Conservation (phyloP, 805 yeast species). For the Hanseniaspora thailandica region DNA sequence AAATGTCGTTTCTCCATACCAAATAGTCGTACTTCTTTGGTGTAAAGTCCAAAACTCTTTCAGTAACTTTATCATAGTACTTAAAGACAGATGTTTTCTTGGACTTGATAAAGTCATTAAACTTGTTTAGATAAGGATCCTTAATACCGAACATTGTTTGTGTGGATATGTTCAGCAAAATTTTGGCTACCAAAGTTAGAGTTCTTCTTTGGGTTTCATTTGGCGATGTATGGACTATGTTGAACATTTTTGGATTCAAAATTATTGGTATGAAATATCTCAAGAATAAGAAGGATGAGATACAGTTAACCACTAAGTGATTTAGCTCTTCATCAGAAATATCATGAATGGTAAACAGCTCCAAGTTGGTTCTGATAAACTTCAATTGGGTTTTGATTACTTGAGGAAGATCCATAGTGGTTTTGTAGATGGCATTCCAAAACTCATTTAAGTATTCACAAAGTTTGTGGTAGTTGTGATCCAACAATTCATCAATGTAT, state of each 20-base stretch:
- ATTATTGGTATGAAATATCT: constrained; percentile 86
- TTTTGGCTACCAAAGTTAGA: constrained; percentile 68
- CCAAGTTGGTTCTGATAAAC: constrained; percentile 52
- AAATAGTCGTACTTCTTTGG: constrained; percentile 39
- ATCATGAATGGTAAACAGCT: constrained; percentile 31
- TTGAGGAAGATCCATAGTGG: constrained; percentile 65
- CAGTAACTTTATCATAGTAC: constrained; percentile 63
- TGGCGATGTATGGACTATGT: constrained; percentile 58
- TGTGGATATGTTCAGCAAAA: constrained; percentile 67
- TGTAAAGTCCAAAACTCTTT: constrained; percentile 53
- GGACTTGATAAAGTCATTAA: constrained; percentile 56
- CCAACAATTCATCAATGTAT: constrained; percentile 22
- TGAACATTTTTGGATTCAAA: constrained; percentile 76
- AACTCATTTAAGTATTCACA: constrained; percentile 41
- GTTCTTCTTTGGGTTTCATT: constrained; percentile 64
- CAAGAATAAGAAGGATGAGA: constrained; percentile 73
- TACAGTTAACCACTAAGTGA: constrained; percentile 49
- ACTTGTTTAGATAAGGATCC: constrained; percentile 62
- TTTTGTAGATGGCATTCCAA: constrained; percentile 54
- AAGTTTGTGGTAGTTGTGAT: constrained; percentile 40
- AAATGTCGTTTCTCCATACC: constrained; percentile 8
- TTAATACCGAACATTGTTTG: constrained; percentile 64
- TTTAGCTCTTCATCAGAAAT: constrained; percentile 41
- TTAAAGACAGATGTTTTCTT: constrained; percentile 49
- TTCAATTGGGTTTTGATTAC: constrained; percentile 54